phyloP scores from a whole-genome alignment of 352 stramenopile genomes.

The Globisporangium paddicum region DNA sequence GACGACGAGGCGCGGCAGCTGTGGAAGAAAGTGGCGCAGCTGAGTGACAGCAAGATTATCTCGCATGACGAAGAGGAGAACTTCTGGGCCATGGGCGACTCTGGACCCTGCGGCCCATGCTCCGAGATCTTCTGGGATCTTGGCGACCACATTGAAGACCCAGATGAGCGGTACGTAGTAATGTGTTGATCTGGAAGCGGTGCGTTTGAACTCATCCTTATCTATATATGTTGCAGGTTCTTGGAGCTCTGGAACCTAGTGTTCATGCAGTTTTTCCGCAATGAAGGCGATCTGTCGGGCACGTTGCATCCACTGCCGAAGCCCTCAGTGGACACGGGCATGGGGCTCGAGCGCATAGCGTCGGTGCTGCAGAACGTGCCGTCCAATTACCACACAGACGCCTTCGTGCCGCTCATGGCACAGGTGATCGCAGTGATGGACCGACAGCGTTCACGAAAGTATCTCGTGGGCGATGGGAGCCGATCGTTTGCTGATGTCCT shows the following conservation, averaged over 20 bases:
- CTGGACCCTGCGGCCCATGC: conserved; percentile 92
- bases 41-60: conserved; percentile 45
- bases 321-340: conserved; percentile 96
- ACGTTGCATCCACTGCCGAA: conserved; percentile 80
- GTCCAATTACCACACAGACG: conserved; percentile 97
- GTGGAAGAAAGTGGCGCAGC: conserved; percentile 50
- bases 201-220: conserved; percentile 34
- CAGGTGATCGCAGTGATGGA: conserved; percentile 46
- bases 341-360: conserved; percentile 95
- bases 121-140: conserved; percentile 96
- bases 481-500: conserved; percentile 33
- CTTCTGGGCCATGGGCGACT: conserved; percentile 97
- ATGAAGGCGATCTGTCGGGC: conserved; percentile 53
- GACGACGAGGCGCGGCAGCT: conserved; percentile 57
- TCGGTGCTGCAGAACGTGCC: conserved; percentile 93
- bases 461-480: neutral
- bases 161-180: conserved; percentile 41
- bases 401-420: conserved; percentile 91
- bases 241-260: conserved; percentile 98
- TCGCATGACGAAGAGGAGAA: conserved; percentile 90
- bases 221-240: conserved; percentile 21
- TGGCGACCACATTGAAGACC: conserved; percentile 70
- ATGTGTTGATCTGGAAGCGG: conserved; percentile 42
- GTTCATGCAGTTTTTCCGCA: conserved; percentile 97
- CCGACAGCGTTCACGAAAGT: conserved; percentile 11